phyloP scores from a whole-genome alignment of 371 early-diverging fungal species.

The Mucor sp. region DNA sequence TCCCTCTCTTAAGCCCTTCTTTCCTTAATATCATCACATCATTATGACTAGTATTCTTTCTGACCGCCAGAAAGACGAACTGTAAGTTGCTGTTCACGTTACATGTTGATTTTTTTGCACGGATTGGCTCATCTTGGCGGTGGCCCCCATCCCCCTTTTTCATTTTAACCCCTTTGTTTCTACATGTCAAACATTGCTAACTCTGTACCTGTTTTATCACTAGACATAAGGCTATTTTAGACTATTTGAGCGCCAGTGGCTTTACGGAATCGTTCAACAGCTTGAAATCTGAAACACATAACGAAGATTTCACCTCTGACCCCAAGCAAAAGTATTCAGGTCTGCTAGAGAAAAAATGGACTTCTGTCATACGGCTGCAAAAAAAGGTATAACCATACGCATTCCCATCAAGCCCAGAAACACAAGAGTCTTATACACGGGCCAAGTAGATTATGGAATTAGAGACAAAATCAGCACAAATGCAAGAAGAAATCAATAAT shows the following conservation, averaged over 20 bases:
- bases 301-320: conserved; percentile 70
- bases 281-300: conserved; percentile 68
- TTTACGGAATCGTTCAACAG: conserved; percentile 65
- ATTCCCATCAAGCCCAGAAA: background rate
- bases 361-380: conserved; percentile 84
- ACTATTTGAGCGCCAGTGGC: conserved; percentile 78
- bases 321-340: conserved; percentile 78
- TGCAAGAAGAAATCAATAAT: conserved; percentile 71
- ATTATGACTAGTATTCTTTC: conserved; percentile 31
- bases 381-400: conserved; percentile 60
- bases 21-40: background rate
- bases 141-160: background rate
- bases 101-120: background rate
- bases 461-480: conserved; percentile 70
- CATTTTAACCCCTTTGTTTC: background rate
- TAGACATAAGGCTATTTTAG: conserved; percentile 80
- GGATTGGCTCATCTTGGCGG: background rate
- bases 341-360: conserved; percentile 92
- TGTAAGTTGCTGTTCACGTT: conserved; percentile 16
- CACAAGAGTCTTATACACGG: background rate
- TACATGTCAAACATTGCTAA: background rate
- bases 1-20: background rate
- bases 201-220: background rate
- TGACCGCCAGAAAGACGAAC: conserved; percentile 33
- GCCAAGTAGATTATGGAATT: conserved; percentile 82